phyloP scores from a whole-genome alignment of 495 filamentous ascomycete genomes.

The Penicillium verhagenii region DNA sequence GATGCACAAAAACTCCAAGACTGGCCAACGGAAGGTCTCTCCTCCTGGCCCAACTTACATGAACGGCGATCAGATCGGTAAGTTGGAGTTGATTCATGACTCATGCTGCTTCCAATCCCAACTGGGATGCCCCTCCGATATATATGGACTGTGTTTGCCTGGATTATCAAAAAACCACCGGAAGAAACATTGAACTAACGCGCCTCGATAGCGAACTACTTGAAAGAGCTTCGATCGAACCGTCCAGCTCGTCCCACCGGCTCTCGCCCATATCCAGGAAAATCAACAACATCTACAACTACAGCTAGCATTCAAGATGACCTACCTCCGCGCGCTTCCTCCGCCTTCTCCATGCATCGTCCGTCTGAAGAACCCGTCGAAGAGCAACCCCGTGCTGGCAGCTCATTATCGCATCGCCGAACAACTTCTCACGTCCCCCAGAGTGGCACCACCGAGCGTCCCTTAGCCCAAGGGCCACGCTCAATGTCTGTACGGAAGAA shows the following conservation, averaged over 20 bases:
- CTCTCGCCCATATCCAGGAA: slow-evolving; percentile 69
- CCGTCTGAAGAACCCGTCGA: slow-evolving; percentile 15
- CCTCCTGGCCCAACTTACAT: slow-evolving; percentile 79
- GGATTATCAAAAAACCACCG: not conserved
- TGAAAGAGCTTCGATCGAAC: slow-evolving; percentile 77
- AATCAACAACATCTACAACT: slow-evolving; percentile 32
- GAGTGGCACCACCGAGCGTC: slow-evolving; percentile 37
- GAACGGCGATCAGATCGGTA: slow-evolving; percentile 85
- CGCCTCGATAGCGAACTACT: slow-evolving; percentile 58
- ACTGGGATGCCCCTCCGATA: not conserved
- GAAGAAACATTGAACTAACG: slow-evolving; percentile 5
- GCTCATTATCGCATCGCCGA: slow-evolving; percentile 51
- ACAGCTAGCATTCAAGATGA: slow-evolving; percentile 30
- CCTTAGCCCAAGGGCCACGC: slow-evolving; percentile 45
- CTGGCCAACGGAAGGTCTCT: slow-evolving; percentile 57
- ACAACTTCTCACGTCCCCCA: slow-evolving; percentile 34
- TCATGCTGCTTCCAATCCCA: slow-evolving; percentile 1
- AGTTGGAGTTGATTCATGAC: slow-evolving; percentile 28
- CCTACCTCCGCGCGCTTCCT: slow-evolving; percentile 45
- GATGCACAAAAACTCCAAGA: slow-evolving; percentile 44
- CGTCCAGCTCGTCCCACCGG: slow-evolving; percentile 73
- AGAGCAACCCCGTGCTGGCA: slow-evolving; percentile 45
- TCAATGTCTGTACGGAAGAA: slow-evolving; percentile 37
- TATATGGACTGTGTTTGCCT: not conserved
- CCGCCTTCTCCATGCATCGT: slow-evolving; percentile 43